Conservation (phyloP, 306 rosid species). For the Medicago lupulina region DNA sequence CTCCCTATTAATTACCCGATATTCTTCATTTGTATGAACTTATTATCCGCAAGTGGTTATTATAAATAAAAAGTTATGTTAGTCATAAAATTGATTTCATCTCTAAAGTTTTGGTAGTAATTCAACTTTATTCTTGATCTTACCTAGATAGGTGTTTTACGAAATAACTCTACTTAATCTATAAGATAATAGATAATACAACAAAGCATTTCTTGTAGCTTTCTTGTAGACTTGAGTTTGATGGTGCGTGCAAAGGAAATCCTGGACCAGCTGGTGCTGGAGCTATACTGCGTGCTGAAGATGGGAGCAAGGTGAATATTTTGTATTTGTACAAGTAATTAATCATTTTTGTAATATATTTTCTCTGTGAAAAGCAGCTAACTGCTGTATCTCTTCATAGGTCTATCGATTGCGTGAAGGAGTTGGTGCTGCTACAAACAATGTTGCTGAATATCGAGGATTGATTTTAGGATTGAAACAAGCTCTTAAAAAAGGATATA, state of each 20-base stretch:
- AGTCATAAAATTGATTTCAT: background rate
- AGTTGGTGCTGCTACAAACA: constrained; percentile 73
- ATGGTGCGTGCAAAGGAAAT: constrained; percentile 95
- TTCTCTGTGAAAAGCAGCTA: constrained; percentile 23
- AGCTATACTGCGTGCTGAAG: constrained; percentile 77
- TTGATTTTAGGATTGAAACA: constrained; percentile 75
- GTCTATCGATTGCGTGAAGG: constrained; percentile 80
- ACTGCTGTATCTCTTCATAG: constrained; percentile 48
- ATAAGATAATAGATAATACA: background rate
- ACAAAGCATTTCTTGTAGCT: constrained; percentile 47
- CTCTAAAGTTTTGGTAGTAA: background rate
- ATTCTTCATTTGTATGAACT: no score
- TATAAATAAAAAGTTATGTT: background rate
- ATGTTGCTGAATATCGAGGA: constrained; percentile 86
- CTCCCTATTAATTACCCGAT: no score
- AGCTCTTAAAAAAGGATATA: constrained; percentile 71
- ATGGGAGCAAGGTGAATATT: constrained; percentile 67
- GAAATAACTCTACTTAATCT: background rate
- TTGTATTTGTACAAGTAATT: constrained; percentile 20
- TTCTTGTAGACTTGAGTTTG: constrained; percentile 75
- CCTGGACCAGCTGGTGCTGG: constrained; percentile 97
- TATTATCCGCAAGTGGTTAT: no score
- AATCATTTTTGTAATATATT: background rate
- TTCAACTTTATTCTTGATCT: no score
- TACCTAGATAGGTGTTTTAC: background rate